phyloP scores from a whole-genome alignment of 1,139 yeast genomes.

The Scheffersomyces quercinus region DNA sequence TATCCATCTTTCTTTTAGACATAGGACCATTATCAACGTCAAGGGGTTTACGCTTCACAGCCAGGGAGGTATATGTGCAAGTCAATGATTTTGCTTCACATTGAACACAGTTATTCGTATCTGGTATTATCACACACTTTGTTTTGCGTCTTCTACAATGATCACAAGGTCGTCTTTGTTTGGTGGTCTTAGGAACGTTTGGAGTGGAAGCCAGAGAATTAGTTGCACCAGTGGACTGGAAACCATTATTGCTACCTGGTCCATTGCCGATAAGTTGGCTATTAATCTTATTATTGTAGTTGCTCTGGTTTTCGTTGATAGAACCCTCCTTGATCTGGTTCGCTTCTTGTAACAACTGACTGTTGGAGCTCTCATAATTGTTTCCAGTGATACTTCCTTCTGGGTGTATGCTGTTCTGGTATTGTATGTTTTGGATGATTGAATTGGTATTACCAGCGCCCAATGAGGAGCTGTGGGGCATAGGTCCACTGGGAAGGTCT shows the following conservation, averaged over 20 bases:
- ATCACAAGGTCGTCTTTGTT: constrained; percentile 58
- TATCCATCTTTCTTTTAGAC: constrained; percentile 11
- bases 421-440: constrained; percentile 36
- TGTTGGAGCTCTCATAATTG: constrained; percentile 5
- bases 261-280: constrained; percentile 5
- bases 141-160: constrained; percentile 68
- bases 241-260: constrained; percentile 2
- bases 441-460: constrained; percentile 15
- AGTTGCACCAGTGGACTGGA: constrained; percentile 5
- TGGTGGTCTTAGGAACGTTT: constrained; percentile 13
- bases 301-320: constrained; percentile 4
- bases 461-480: constrained; percentile 2
- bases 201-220: constrained; percentile 2
- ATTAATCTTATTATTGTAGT: constrained; percentile 1
- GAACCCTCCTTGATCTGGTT: too few species aligned
- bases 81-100: constrained; percentile 69
- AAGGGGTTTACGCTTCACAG: constrained; percentile 31
- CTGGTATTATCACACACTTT: constrained; percentile 63
- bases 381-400: constrained; percentile 6
- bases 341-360: constrained; percentile 1
- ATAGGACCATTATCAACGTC: constrained; percentile 19
- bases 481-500: constrained; percentile 15
- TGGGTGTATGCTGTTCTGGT: constrained; percentile 30
- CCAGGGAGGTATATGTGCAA: constrained; percentile 52
- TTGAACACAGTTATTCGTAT: constrained; percentile 59